Percentiles rank a stretch among this genome's conserved stretches.
phyloP scores from a whole-genome alignment of 768 basidiomycete species.

The Lentinus brumalis region DNA sequence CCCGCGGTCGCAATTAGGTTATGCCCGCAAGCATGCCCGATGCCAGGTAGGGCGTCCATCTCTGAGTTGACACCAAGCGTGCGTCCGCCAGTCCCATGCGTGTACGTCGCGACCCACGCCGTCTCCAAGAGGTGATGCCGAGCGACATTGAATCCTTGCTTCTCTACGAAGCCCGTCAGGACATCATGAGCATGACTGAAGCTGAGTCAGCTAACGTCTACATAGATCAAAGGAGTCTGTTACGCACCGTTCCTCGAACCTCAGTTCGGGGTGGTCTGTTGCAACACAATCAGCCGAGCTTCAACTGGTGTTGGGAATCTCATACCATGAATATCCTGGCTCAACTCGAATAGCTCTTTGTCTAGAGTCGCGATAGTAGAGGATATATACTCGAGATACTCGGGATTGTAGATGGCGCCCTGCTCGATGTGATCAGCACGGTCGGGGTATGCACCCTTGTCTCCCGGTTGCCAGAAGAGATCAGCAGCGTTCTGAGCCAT shows the following conservation, averaged over 20 bases:
- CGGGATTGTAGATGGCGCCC: constrained; percentile 49
- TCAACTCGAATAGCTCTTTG: constrained; percentile 57
- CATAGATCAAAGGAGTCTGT: neutral
- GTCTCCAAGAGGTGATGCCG: constrained; percentile 66
- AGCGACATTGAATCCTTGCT: constrained; percentile 65
- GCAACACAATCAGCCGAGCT: neutral
- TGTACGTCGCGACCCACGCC: constrained; percentile 73
- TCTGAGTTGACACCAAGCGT: constrained; percentile 83
- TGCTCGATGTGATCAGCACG: neutral
- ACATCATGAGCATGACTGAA: constrained; percentile 70
- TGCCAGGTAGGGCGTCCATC: constrained; percentile 45
- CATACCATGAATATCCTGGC: constrained; percentile 73
- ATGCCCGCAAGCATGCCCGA: constrained; percentile 77
- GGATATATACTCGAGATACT: constrained; percentile 64
- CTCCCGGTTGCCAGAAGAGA: constrained; percentile 7
- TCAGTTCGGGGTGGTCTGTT: constrained; percentile 70
- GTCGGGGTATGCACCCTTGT: neutral
- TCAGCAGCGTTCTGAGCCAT: neutral
- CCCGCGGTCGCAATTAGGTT: constrained; percentile 80
- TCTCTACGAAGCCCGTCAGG: constrained; percentile 65
- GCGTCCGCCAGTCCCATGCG: constrained; percentile 64
- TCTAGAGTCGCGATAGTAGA: constrained; percentile 54
- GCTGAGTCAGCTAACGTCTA: neutral
- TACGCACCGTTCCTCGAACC: constrained; percentile 66
- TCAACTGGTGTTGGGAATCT: neutral